Evolutionary conservation across 352 stramenopile species (phyloP), one percentile per base, ranked within the genome.

Genomic region (Globisporangium cystogenes): DNA sequence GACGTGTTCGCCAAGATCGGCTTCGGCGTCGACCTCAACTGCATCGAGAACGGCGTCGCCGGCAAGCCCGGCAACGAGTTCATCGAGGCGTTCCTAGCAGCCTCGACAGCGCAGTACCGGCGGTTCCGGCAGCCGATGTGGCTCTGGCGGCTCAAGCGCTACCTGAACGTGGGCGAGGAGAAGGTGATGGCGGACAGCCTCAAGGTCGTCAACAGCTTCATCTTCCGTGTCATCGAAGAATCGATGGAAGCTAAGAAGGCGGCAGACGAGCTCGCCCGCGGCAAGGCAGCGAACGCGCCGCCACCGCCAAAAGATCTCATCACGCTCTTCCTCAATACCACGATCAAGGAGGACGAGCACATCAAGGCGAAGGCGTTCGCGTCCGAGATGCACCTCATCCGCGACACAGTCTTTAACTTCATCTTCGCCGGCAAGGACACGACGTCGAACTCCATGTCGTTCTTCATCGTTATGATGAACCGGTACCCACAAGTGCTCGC

Each of bases 381-480:
- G 6, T 23, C 26, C 5, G 23, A 49, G 1, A 48, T 56, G 0
- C 53, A 62, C 31, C 49, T 67, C 42, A 49, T 89, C 39, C 74
- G 74, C 8, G 72, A 89, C 54, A 68, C 89, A 20, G 62, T 87
- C 8, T 52, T 90, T n/a, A 74, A 66, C 44, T 82, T 90, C 24
- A 36, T 90, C n/a, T 63, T 87, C 31, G 78, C 74, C 27, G 78
- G 78, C 8, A 60, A 75, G 2, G 78, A 89, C 59, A 87, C 78
- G 1, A 87, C 74, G 0, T 64, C 78, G 14, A 62, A 70, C 27
- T 57, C 72, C 14, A 43, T 90, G n/a, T 62, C 42, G 14, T 90
- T 77, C 76, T 75, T 81, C 46, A 66, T 90, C 40, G 67, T 70
- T 35, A 56, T 63, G 29, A 44, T 89, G n/a, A 65, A 48, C 39